Evolutionary conservation across 345 rosid genomes (phyloP).

Genomic region (Euclidium syriacum): DNA sequence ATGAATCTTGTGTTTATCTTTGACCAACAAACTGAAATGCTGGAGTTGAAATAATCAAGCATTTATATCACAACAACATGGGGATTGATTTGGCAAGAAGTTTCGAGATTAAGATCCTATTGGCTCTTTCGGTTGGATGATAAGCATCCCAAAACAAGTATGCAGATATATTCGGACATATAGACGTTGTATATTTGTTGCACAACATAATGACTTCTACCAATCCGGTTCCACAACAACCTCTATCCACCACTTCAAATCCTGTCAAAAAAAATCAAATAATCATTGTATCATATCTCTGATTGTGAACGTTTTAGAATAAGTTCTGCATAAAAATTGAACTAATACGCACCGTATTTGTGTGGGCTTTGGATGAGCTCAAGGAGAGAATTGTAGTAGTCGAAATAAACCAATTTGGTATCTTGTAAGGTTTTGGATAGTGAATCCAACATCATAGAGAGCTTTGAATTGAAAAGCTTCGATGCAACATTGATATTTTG

Average conservation of each 20-base stretch:
- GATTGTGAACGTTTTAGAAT: not conserved
- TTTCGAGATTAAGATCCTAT: no score
- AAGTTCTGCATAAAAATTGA: no score
- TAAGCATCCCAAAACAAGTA: no score
- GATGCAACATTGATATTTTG: constrained; percentile 38
- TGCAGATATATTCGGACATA: no score
- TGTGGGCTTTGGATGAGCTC: constrained; percentile 37
- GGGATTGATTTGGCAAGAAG: no score
- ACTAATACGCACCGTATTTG: constrained; percentile 36
- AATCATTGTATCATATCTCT: not conserved
- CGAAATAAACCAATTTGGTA: constrained; percentile 24
- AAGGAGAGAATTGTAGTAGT: constrained; percentile 31
- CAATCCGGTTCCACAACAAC: constrained; percentile 58
- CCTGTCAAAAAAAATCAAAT: no score
- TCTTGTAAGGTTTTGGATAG: constrained; percentile 24
- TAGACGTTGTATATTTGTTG: no score
- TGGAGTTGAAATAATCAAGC: no score
- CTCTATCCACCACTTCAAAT: constrained; percentile 37
- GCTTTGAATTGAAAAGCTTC: constrained; percentile 39
- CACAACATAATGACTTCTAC: constrained; percentile 40
- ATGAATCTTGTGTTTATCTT: no score
- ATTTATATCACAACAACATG: no score
- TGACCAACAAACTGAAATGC: no score
- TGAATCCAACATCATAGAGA: constrained; percentile 17
- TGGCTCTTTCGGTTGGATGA: no score